Evolutionary conservation across 495 filamentous ascomycete species (phyloP).

Genomic region (Filosporella fistucella): DNA sequence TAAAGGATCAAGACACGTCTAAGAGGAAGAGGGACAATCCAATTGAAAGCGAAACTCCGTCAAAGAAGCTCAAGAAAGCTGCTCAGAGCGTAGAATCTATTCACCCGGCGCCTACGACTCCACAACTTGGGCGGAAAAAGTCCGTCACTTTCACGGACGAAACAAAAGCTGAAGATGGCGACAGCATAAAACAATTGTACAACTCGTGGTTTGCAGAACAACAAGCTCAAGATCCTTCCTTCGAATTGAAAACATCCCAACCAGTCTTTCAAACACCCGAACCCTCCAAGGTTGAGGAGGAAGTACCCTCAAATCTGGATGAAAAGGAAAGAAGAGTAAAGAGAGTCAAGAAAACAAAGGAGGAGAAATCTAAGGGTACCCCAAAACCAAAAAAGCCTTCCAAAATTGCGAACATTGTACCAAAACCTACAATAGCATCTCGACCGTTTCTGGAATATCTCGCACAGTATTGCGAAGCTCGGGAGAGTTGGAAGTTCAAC

Average conservation of each 20-base stretch:
- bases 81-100: no score
- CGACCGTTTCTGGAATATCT: conserved; percentile 71
- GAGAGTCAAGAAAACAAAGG: conserved; percentile 26
- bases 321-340: conserved; percentile 21
- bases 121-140: conserved; percentile 43
- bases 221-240: conserved; percentile 23
- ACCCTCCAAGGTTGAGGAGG: conserved; percentile 16
- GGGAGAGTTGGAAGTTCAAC: conserved; percentile 83
- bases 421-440: conserved; percentile 28
- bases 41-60: conserved; percentile 4
- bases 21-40: conserved; percentile 19
- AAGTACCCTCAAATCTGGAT: conserved; percentile 13
- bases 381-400: conserved; percentile 14
- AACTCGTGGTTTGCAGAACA: conserved; percentile 38
- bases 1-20: conserved; percentile 13
- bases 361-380: conserved; percentile 21
- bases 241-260: conserved; percentile 12
- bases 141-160: conserved; percentile 75
- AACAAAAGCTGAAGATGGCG: conserved; percentile 56
- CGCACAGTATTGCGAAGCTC: conserved; percentile 59
- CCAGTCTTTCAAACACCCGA: conserved; percentile 16
- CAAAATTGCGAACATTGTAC: conserved; percentile 33
- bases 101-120: conserved; percentile 9
- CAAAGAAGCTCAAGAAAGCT: conserved; percentile 25
- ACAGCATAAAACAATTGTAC: conserved; percentile 40